Conservation (phyloP, 2,329 filamentous ascomycete species). For the Nemania sp. region DNA sequence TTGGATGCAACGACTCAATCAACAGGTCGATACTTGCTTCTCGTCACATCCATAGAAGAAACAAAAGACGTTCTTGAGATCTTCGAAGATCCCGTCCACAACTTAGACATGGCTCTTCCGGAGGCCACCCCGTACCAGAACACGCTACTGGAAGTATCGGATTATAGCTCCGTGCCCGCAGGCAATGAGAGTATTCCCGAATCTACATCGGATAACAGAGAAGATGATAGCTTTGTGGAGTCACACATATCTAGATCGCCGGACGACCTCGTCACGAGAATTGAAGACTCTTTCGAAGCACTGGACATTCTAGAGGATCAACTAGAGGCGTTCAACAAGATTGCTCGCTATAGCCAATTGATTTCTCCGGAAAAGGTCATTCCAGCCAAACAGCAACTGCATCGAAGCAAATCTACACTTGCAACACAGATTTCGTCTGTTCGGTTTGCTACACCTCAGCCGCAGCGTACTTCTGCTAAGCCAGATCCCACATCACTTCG, state of each 20-base stretch:
- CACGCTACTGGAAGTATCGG: constrained; percentile 25
- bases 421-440: constrained; percentile 18
- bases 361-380: constrained; percentile 22
- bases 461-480: constrained; percentile 27
- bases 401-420: constrained; percentile 15
- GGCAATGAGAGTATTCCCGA: constrained; percentile 23
- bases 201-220: constrained; percentile 37
- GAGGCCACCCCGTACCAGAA: constrained; percentile 17
- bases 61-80: constrained; percentile 31
- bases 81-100: constrained; percentile 14
- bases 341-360: constrained; percentile 33
- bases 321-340: constrained; percentile 54
- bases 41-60: constrained; percentile 39
- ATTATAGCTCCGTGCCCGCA: constrained; percentile 9
- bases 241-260: constrained; percentile 42
- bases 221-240: constrained; percentile 41
- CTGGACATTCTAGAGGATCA: constrained; percentile 65
- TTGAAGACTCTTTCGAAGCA: constrained; percentile 67
- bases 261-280: constrained; percentile 47
- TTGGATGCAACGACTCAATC: constrained; percentile 29
- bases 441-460: constrained; percentile 34
- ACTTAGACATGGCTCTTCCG: constrained; percentile 29
- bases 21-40: constrained; percentile 49
- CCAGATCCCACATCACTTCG: constrained; percentile 47
- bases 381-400: constrained; percentile 18